Evolutionary conservation across 805 yeast species (phyloP).

Genomic region (Myxozyma kluyveri): DNA sequence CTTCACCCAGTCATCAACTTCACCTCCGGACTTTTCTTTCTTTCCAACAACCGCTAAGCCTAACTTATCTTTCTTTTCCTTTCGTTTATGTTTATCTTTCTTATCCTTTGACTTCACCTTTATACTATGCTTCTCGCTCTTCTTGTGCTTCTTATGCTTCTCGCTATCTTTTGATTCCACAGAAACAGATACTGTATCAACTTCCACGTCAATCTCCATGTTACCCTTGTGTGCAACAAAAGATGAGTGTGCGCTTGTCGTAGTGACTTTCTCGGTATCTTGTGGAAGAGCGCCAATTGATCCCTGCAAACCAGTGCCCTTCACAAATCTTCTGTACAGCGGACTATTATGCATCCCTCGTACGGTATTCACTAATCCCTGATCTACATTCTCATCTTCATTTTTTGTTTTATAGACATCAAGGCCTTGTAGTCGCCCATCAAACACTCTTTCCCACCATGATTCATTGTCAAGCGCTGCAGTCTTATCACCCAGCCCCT

Average conservation of each 20-base stretch:
- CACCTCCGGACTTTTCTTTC: slow-evolving; percentile 22
- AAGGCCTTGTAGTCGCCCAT: slow-evolving; percentile 80
- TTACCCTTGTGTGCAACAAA: not conserved
- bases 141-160: not conserved
- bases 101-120: slow-evolving; percentile 30
- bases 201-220: not conserved
- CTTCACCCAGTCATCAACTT: slow-evolving; percentile 13
- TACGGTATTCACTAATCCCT: slow-evolving; percentile 24
- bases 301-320: slow-evolving; percentile 81
- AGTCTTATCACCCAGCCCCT: slow-evolving; percentile 77
- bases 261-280: not conserved
- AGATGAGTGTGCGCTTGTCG: no score
- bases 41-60: slow-evolving; percentile 38
- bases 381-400: slow-evolving; percentile 45
- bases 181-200: not conserved
- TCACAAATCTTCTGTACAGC: slow-evolving; percentile 78
- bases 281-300: slow-evolving; percentile 41
- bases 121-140: slow-evolving; percentile 14
- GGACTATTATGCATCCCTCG: slow-evolving; percentile 59
- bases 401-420: slow-evolving; percentile 47
- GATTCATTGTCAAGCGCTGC: slow-evolving; percentile 69
- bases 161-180: not conserved
- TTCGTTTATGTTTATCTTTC: slow-evolving; percentile 32
- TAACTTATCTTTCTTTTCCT: slow-evolving; percentile 31
- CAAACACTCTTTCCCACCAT: slow-evolving; percentile 97